Evolutionary conservation across 176 grass and related monocot species (phyloP).

Genomic region (Aegilops longissima): DNA sequence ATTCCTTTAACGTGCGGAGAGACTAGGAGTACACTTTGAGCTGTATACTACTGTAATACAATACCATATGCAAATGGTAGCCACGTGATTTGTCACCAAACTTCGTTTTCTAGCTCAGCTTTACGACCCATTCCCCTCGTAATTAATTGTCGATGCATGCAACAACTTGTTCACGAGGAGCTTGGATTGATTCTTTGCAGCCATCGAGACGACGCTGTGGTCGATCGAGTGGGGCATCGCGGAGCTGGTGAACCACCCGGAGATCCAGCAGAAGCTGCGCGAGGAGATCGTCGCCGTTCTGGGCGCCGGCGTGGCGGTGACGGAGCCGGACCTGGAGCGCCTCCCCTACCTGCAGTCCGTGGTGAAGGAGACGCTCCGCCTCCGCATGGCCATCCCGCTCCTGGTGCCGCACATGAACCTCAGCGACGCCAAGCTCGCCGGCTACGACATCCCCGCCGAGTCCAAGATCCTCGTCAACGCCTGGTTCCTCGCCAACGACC

Average conservation of each 20-base stretch:
- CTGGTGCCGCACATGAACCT: constrained; percentile 99
- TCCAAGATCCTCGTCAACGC: constrained; percentile 98
- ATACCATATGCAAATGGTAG: no score
- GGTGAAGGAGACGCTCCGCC: constrained; percentile 94
- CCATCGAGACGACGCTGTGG: constrained; percentile 98
- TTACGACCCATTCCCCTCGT: neutral
- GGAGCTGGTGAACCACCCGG: constrained; percentile 91
- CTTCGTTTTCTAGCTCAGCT: neutral
- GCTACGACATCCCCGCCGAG: constrained; percentile 93
- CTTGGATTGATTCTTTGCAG: constrained; percentile 32
- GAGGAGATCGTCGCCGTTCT: constrained; percentile 61
- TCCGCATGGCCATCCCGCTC: constrained; percentile 98
- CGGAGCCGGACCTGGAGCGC: constrained; percentile 79
- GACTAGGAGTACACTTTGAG: neutral
- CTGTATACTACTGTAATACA: neutral
- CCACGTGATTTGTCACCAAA: neutral
- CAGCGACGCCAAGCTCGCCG: constrained; percentile 71
- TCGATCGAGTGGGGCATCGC: constrained; percentile 98
- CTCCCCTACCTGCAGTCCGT: constrained; percentile 89
- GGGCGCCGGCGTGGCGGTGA: constrained; percentile 47
- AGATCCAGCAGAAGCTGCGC: constrained; percentile 61
- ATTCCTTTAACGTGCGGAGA: neutral
- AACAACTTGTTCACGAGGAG: neutral
- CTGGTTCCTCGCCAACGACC: constrained; percentile 95
- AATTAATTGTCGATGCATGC: neutral